These are phyloP conservation scores for Metschnikowia proteae DNA, from an alignment of 805 yeast species.

Conservation along the genomic window DNA sequence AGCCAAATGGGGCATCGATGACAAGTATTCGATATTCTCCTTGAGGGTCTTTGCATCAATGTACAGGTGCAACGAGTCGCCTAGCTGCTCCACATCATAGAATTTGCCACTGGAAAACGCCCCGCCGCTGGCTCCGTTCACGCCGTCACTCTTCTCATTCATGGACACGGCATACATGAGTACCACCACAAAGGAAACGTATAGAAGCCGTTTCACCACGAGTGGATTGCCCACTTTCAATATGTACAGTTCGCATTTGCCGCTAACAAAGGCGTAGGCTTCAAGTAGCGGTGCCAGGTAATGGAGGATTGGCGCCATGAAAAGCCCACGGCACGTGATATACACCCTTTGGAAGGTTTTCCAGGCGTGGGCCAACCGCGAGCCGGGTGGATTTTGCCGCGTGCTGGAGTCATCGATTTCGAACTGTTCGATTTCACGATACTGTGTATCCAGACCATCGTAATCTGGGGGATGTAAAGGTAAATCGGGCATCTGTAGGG, in stretches of 20 bases:
- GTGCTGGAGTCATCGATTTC: slow-evolving; percentile 33
- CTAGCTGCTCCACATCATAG: slow-evolving; percentile 53
- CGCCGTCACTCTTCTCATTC: slow-evolving; percentile 46
- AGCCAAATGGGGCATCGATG: slow-evolving; percentile 80
- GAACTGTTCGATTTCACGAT: slow-evolving; percentile 27
- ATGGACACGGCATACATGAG: slow-evolving; percentile 55
- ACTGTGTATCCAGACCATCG: background rate
- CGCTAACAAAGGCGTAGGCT: slow-evolving; percentile 37
- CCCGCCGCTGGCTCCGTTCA: slow-evolving; percentile 39
- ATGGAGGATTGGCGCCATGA: slow-evolving; percentile 42
- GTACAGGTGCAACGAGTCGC: slow-evolving; percentile 44
- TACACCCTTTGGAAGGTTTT: slow-evolving; percentile 35
- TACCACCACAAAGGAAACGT: slow-evolving; percentile 61
- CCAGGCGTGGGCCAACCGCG: slow-evolving; percentile 29
- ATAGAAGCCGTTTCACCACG: slow-evolving; percentile 71
- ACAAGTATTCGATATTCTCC: slow-evolving; percentile 64
- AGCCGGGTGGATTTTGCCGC: background rate
- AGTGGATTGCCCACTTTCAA: slow-evolving; percentile 80
- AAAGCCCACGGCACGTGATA: slow-evolving; percentile 29
- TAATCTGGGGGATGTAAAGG: slow-evolving; percentile 4
- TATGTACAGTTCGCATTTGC: slow-evolving; percentile 53
- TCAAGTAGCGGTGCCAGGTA: slow-evolving; percentile 53
- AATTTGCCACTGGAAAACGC: slow-evolving; percentile 53
- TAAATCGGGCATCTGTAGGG: background rate
- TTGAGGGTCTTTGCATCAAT: slow-evolving; percentile 58